phyloP scores from a whole-genome alignment of 805 yeast genomes.

The Cyberlindnera samutprakarnensis region DNA sequence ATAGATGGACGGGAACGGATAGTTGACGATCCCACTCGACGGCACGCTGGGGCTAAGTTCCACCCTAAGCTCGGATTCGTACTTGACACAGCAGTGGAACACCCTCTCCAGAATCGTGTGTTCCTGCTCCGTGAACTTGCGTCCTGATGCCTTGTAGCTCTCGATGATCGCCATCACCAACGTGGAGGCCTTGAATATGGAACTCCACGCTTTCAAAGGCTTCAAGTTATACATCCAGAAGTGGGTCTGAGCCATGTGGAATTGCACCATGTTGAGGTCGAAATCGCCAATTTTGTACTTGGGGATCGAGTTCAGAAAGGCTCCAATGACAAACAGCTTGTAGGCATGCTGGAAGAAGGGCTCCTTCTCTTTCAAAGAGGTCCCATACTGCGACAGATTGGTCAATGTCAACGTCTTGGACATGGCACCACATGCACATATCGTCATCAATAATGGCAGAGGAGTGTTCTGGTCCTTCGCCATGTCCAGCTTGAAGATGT shows the following conservation, averaged over 20 bases:
- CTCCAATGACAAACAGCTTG: slow-evolving; percentile 9
- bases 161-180: slow-evolving; percentile 16
- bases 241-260: slow-evolving; percentile 10
- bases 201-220: slow-evolving; percentile 19
- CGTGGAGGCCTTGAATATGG: slow-evolving; percentile 15
- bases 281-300: slow-evolving; percentile 9
- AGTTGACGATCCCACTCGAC: slow-evolving; percentile 19
- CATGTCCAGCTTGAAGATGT: slow-evolving; percentile 6
- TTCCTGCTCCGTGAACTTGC: slow-evolving; percentile 13
- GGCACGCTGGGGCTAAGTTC: slow-evolving; percentile 21
- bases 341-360: slow-evolving; percentile 5
- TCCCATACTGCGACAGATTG: slow-evolving; percentile 6
- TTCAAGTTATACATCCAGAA: slow-evolving; percentile 20
- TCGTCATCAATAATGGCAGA: slow-evolving; percentile 10
- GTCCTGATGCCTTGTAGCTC: slow-evolving; percentile 12
- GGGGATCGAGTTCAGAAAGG: slow-evolving; percentile 8
- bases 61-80: slow-evolving; percentile 20
- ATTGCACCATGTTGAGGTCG: slow-evolving; percentile 13
- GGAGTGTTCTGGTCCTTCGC: slow-evolving; percentile 8
- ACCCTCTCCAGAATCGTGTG: slow-evolving; percentile 14
- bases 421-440: slow-evolving; percentile 11
- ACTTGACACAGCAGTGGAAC: slow-evolving; percentile 19
- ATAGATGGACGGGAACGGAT: slow-evolving; percentile 17
- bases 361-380: slow-evolving; percentile 10
- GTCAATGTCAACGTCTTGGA: slow-evolving; percentile 14